A percentile compares a stretch with the other conserved stretches of the same genome.
Evolutionary conservation across 495 filamentous ascomycete genomes (phyloP).

Genomic region (Oleoguttula mirabilis): DNA sequence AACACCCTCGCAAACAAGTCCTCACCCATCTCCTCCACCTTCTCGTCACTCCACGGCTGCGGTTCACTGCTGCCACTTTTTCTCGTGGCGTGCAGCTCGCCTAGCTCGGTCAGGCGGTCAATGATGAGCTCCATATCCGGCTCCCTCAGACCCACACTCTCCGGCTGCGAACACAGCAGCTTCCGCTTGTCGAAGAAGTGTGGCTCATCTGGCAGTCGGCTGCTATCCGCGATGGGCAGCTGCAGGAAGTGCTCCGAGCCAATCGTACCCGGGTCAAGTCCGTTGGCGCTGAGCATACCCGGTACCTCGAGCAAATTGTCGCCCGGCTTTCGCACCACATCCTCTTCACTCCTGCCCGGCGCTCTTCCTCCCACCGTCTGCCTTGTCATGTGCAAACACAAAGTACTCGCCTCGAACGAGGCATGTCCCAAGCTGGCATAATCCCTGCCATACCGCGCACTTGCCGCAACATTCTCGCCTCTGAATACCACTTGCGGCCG

Average conservation of each 20-base stretch:
- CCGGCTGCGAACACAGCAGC: constrained; percentile 26
- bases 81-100: constrained; percentile 31
- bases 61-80: constrained; percentile 22
- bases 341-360: background rate
- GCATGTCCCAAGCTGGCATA: constrained; percentile 3
- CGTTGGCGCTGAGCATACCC: constrained; percentile 64
- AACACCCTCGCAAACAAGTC: constrained; percentile 38
- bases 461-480: constrained; percentile 1
- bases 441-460: constrained; percentile 4
- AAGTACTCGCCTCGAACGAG: constrained; percentile 8
- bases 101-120: constrained; percentile 35
- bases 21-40: constrained; percentile 34
- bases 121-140: constrained; percentile 37
- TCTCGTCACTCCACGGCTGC: constrained; percentile 36
- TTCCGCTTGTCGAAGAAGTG: constrained; percentile 22
- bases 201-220: constrained; percentile 28
- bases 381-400: constrained; percentile 3
- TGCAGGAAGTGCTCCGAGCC: constrained; percentile 67
- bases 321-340: background rate
- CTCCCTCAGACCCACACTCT: constrained; percentile 30
- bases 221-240: constrained; percentile 50
- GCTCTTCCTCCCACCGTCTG: background rate
- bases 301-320: constrained; percentile 38
- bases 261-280: constrained; percentile 59
- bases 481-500: constrained; percentile 11